phyloP scores from a whole-genome alignment of 129 eudicot species.

The Pittosporum tobira region DNA sequence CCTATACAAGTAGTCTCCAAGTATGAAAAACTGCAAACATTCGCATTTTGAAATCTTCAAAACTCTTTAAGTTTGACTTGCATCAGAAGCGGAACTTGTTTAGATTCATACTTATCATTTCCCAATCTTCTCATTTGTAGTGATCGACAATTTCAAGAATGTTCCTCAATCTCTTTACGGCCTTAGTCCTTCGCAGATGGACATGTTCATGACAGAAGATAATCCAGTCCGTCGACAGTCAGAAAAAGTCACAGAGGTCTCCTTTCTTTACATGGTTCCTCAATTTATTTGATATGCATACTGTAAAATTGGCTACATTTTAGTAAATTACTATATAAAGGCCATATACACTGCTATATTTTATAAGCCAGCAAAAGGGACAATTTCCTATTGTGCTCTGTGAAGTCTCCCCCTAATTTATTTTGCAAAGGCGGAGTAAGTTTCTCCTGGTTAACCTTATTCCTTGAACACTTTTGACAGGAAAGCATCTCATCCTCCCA shows the following conservation, averaged over 20 bases:
- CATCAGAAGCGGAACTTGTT: neutral
- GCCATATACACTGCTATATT: neutral
- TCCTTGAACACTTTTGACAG: slow-evolving; percentile 28
- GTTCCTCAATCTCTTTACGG: slow-evolving; percentile 66
- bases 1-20: no score
- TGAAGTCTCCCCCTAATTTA: neutral
- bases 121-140: slow-evolving; percentile 23
- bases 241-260: slow-evolving; percentile 71
- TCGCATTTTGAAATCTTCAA: no score
- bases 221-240: slow-evolving; percentile 57
- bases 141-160: slow-evolving; percentile 82
- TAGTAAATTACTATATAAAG: neutral
- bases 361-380: neutral
- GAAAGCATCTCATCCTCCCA: slow-evolving; percentile 56
- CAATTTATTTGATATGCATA: neutral
- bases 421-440: neutral
- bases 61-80: no score
- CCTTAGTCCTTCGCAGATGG: slow-evolving; percentile 77
- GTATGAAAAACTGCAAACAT: no score
- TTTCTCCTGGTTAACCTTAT: no score
- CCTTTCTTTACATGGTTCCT: slow-evolving; percentile 6
- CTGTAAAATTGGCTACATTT: no score
- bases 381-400: neutral
- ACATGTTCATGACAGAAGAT: slow-evolving; percentile 90
- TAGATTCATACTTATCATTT: neutral